Evolutionary conservation across 176 grass and related monocot species (phyloP), one percentile per base, ranked within the genome.

Genomic region (Zoysia japonica): DNA sequence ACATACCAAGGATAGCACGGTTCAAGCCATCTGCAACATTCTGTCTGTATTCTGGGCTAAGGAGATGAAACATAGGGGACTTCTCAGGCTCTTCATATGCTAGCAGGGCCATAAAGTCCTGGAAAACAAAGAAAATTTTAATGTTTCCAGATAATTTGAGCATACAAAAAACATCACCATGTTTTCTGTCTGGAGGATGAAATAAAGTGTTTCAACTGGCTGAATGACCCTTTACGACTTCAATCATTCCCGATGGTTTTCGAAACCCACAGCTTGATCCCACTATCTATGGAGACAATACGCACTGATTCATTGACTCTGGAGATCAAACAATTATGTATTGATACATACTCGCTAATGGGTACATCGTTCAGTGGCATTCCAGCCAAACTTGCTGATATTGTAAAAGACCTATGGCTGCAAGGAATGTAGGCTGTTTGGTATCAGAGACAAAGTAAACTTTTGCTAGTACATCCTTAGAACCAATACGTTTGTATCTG

Each of bases 41-140:
- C 73, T 96, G 90, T 48, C 96, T 89, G 54, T 96, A 88, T n/a
- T 96, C 96, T 70, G 86, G 87, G 72, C 90, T 93, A 82, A 99
- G 28, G 28, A 28, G 85, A 93, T 93, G 72, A 78, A 99, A 99
- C 92, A 99, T 99, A 28, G 96, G 96, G 80, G 96, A 95, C 82
- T 90, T 99, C 83, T 99, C 92, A 59, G 96, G 96, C 43, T 99
- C 96, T 61, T 89, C 84, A 71, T 99, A 99, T 71, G 96, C 92
- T 78, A 99, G 78, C 37, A 99, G 89, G 38, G 96, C 90, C 81
- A 95, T 87, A 68, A 99, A 88, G 75, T 96, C 96, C 96, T 99
- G 52, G 60, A 66, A 2, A 86, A 38, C 40, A 13, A 81, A 28
- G 28, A 28, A 28, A 28, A 16, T 72, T 77, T 82, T 44, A 64